These are phyloP conservation scores for Sarocladium kiliense DNA, from an alignment of 2,329 filamentous ascomycete species.

Conservation along the genomic window DNA sequence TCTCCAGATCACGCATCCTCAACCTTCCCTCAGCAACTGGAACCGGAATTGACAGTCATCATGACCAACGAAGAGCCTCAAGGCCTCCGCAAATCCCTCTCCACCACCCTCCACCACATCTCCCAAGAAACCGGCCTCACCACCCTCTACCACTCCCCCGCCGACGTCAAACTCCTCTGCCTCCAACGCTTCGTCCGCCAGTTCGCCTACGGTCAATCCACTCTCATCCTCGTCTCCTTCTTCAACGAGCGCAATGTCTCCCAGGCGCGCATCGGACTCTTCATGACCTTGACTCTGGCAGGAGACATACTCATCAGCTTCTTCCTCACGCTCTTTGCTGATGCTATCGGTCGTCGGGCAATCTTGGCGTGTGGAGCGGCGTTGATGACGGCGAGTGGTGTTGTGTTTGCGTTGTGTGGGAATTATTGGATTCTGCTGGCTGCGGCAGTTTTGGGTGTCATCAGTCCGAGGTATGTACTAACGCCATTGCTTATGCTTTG, in stretches of 20 bases:
- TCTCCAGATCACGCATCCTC: no score
- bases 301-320: conserved; percentile 58
- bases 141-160: conserved; percentile 12
- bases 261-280: conserved; percentile 50
- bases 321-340: conserved; percentile 52
- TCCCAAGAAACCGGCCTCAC: conserved; percentile 5
- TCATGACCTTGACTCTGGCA: conserved; percentile 60
- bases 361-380: conserved; percentile 49
- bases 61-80: background rate
- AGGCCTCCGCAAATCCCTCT: background rate
- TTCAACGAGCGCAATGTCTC: conserved; percentile 45
- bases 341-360: conserved; percentile 47
- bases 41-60: no score
- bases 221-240: conserved; percentile 52
- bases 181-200: conserved; percentile 56
- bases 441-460: conserved; percentile 56
- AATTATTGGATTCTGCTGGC: conserved; percentile 54
- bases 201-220: conserved; percentile 57
- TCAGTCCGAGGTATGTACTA: conserved; percentile 46
- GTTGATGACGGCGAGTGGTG: conserved; percentile 51
- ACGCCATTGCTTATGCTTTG: background rate
- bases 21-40: no score
- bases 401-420: conserved; percentile 45
- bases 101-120: background rate
- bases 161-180: conserved; percentile 53